Percentiles rank a stretch among this genome's conserved stretches.
These are phyloP conservation scores for Bretziella fagacearum DNA, from an alignment of 2,329 filamentous ascomycete species.

Conservation along the genomic window DNA sequence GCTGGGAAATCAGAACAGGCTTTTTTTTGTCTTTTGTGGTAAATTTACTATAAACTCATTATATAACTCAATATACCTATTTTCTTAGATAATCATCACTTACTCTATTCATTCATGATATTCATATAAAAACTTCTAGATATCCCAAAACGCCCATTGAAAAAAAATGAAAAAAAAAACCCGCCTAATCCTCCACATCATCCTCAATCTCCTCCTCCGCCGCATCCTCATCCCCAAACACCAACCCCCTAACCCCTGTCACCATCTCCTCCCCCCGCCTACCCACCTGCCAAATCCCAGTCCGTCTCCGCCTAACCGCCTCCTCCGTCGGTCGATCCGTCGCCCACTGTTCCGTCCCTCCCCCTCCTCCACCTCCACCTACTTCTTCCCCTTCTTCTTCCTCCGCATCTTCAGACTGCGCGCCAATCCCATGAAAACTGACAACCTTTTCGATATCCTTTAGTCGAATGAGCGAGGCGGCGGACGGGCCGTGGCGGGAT, in stretches of 20 bases:
- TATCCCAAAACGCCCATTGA: too few species aligned
- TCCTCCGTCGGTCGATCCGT: constrained; percentile 44
- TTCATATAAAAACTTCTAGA: too few species aligned
- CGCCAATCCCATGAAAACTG: constrained; percentile 42
- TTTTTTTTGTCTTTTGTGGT: too few species aligned
- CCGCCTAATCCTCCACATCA: constrained; percentile 63
- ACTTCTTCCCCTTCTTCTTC: constrained; percentile 26
- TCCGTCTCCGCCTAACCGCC: constrained; percentile 29
- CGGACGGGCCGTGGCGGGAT: constrained; percentile 16
- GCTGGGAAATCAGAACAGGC: too few species aligned
- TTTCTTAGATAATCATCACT: too few species aligned
- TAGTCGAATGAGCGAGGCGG: constrained; percentile 22
- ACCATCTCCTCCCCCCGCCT: constrained; percentile 26
- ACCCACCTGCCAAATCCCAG: constrained; percentile 21
- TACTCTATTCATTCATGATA: too few species aligned
- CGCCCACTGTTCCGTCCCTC: constrained; percentile 30
- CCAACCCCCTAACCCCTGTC: constrained; percentile 40
- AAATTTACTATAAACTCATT: too few species aligned
- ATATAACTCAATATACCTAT: too few species aligned
- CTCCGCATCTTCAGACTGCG: constrained; percentile 24
- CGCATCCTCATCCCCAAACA: constrained; percentile 71
- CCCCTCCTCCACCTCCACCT: constrained; percentile 22
- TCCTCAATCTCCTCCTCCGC: constrained; percentile 57
- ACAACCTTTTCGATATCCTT: constrained; percentile 52
- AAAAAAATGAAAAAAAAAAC: not conserved